Evolutionary conservation across 1,139 yeast genomes (phyloP), one percentile per base, ranked within the genome.

Genomic region (Hyphopichia buzzinii): DNA sequence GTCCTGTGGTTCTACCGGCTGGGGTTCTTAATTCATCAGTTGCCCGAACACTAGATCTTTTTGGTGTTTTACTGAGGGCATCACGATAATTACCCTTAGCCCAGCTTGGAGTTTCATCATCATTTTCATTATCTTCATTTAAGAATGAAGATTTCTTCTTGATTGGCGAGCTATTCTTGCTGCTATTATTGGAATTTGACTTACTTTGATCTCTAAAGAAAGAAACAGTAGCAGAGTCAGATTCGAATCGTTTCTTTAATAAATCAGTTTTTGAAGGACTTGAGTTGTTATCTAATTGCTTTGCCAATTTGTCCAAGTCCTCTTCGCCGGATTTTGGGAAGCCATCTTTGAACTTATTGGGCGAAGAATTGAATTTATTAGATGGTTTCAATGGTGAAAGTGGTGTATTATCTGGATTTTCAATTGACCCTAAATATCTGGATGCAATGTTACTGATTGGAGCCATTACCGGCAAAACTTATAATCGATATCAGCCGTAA

Each of bases 161-260:
- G 19, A 44, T 36, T 6, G 63, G 62, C 15, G 62, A 50, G 5
- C 54, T 52, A 10, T 49, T 44, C 30, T 48, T 45, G 35, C 55
- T 49, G 34, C 55, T 49, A 29, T 50, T 38, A 7, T 54, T 46
- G 13, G 54, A 44, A 8, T 51, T 43, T 8, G 57, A 44, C 33
- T 51, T 51, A 36, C 47, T 55, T 40, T 44, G 54, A 8, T 59
- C 52, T 46, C 68, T 69, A 51, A 71, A 71, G 2, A 73, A 62
- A 1, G 72, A 62, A 2, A 71, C 70, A 0, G 75, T 71, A 1
- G 68, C 76, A 8, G 74, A 67, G 2, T 74, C 72, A 0, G 74
- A 59, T 39, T 68, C 74, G 41, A 62, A 71, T 32, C 60, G 57
- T n/a, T 67, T 49, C 31, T 67, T 51, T 13, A 67, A 48, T 19